phyloP scores from a whole-genome alignment of 2,329 filamentous ascomycete species.

The Nemania sp. region DNA sequence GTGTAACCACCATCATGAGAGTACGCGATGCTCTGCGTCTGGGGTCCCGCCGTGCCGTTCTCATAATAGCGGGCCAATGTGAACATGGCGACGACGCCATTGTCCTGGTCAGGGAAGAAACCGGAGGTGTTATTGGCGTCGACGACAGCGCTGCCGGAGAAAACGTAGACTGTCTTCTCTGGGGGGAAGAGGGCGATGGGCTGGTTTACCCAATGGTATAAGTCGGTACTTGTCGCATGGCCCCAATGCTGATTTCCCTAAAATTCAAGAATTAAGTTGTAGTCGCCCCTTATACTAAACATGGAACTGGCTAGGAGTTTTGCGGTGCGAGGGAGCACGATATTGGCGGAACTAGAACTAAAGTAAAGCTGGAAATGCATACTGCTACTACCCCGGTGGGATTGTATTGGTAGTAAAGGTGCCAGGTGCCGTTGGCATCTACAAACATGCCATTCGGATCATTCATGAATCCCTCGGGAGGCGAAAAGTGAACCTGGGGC shows the following conservation, averaged over 20 bases:
- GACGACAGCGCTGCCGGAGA: slow-evolving; percentile 60
- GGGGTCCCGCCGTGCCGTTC: slow-evolving; percentile 44
- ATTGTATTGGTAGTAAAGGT: slow-evolving; percentile 65
- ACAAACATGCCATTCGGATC: slow-evolving; percentile 69
- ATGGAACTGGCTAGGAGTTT: not conserved
- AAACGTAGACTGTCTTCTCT: slow-evolving; percentile 50
- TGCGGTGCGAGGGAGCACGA: not conserved
- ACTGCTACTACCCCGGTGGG: slow-evolving; percentile 33
- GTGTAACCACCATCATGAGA: slow-evolving; percentile 65
- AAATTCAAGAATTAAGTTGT: not conserved
- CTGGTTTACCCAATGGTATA: slow-evolving; percentile 69
- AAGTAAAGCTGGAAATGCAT: not conserved
- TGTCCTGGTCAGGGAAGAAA: slow-evolving; percentile 64
- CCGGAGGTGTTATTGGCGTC: slow-evolving; percentile 69
- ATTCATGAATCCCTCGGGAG: slow-evolving; percentile 59
- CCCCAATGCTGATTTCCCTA: slow-evolving; percentile 61
- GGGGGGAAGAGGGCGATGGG: slow-evolving; percentile 62
- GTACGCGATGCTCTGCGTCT: slow-evolving; percentile 66
- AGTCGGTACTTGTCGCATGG: slow-evolving; percentile 64
- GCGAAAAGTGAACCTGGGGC: slow-evolving; percentile 61
- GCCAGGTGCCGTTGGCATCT: slow-evolving; percentile 61
- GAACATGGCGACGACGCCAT: slow-evolving; percentile 66
- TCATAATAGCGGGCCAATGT: slow-evolving; percentile 44
- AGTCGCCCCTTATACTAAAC: not conserved
- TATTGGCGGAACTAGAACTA: not conserved